Conservation (phyloP, 805 yeast genomes). For the Candida pseudoglaebosa region DNA sequence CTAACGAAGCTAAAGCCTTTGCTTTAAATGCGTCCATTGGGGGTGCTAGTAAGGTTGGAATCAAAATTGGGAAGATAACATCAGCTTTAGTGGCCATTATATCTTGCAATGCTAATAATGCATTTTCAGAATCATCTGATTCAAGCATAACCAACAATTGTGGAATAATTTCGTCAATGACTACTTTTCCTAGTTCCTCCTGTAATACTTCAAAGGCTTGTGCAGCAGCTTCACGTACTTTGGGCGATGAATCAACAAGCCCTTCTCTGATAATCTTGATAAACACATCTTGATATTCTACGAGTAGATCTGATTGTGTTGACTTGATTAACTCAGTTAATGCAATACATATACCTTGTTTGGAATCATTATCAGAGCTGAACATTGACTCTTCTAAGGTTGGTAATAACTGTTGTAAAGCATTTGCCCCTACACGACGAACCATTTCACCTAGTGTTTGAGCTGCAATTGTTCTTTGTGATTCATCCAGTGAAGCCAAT, state of each 20-base stretch:
- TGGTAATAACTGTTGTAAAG: conserved; percentile 80
- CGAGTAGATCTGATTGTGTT: conserved; percentile 56
- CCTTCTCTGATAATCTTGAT: conserved; percentile 75
- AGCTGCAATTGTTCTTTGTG: conserved; percentile 84
- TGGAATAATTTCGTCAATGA: conserved; percentile 87
- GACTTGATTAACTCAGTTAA: conserved; percentile 79
- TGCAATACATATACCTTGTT: conserved; percentile 96
- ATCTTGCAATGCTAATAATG: conserved; percentile 84
- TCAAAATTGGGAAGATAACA: conserved; percentile 86
- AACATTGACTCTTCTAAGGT: conserved; percentile 65
- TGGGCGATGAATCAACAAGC: conserved; percentile 65
- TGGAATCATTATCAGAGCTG: conserved; percentile 69
- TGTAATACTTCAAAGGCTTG: conserved; percentile 85
- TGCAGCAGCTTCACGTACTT: conserved; percentile 89
- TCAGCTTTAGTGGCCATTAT: conserved; percentile 89
- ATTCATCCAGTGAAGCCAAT: conserved; percentile 76
- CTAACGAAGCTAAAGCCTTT: conserved; percentile 79
- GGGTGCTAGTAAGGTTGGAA: conserved; percentile 76
- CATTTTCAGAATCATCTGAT: conserved; percentile 55
- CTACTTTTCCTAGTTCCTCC: conserved; percentile 73
- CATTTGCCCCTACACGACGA: conserved; percentile 87
- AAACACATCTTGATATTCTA: conserved; percentile 61
- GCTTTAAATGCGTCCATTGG: conserved; percentile 86
- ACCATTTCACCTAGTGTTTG: conserved; percentile 92
- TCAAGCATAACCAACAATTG: conserved; percentile 69